Percentiles rank a stretch among this genome's conserved stretches.
phyloP scores from a whole-genome alignment of 1,284 basidiomycete genomes.

The Sporisorium sorghi region DNA sequence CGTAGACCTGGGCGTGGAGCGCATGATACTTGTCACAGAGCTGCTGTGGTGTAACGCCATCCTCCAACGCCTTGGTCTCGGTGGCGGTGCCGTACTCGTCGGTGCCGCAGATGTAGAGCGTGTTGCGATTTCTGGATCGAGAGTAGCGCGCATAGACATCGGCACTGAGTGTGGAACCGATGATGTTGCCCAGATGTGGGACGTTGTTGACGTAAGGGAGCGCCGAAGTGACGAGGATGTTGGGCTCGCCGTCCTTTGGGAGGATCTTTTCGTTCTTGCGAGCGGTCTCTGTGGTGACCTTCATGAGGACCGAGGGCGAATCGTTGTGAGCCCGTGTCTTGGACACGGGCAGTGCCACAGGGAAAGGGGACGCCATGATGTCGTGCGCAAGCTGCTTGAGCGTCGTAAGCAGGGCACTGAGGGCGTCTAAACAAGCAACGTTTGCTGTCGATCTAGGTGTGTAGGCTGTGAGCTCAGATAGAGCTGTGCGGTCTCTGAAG shows the following conservation, averaged over 20 bases:
- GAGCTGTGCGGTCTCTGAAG: background rate
- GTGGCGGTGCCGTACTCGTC: constrained; percentile 99
- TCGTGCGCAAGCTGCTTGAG: constrained; percentile 26
- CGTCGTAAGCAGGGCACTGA: constrained; percentile 7
- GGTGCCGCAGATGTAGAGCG: constrained; percentile 89
- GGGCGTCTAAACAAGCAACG: background rate
- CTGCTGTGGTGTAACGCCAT: constrained; percentile 85
- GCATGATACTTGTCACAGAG: constrained; percentile 94
- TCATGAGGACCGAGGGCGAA: constrained; percentile 58
- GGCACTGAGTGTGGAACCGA: constrained; percentile 93
- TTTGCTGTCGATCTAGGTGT: background rate
- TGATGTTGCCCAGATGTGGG: constrained; percentile 98
- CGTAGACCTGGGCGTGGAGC: constrained; percentile 90
- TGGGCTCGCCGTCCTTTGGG: constrained; percentile 60
- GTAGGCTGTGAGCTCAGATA: background rate
- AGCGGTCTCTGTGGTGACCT: constrained; percentile 53
- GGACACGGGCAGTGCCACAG: constrained; percentile 54
- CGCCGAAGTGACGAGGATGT: constrained; percentile 89
- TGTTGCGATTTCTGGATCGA: constrained; percentile 73
- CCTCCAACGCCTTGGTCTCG: constrained; percentile 96
- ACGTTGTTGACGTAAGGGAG: constrained; percentile 98
- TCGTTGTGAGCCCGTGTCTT: constrained; percentile 48
- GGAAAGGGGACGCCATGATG: constrained; percentile 67
- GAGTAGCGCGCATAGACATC: constrained; percentile 93
- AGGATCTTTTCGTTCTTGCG: constrained; percentile 57